Conservation (phyloP, 2,329 filamentous ascomycete genomes). For the Emydomyces testavorans region DNA sequence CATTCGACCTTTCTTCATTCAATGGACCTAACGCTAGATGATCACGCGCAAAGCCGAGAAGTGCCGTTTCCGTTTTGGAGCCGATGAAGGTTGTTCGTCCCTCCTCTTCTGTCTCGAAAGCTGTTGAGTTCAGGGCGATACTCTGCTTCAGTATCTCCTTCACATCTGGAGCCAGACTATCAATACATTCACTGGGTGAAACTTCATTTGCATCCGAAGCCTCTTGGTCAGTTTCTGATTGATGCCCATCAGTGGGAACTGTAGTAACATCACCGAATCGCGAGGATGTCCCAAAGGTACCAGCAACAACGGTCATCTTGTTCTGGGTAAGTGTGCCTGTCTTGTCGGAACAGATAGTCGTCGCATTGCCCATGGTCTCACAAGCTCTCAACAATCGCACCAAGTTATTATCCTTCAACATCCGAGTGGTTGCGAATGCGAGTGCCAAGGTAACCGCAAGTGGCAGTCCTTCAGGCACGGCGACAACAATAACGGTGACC, state of each 20-base stretch:
- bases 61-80: constrained; percentile 66
- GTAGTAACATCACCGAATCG: constrained; percentile 32
- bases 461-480: constrained; percentile 56
- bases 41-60: constrained; percentile 57
- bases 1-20: constrained; percentile 50
- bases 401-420: constrained; percentile 53
- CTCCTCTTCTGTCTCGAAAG: constrained; percentile 54
- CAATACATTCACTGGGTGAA: constrained; percentile 44
- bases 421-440: constrained; percentile 51
- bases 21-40: constrained; percentile 55
- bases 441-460: constrained; percentile 51
- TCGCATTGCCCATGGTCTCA: constrained; percentile 55
- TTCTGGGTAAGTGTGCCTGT: constrained; percentile 55
- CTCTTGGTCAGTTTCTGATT: constrained; percentile 17
- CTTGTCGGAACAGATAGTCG: constrained; percentile 54
- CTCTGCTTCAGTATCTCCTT: constrained; percentile 51
- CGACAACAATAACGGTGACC: constrained; percentile 68
- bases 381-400: constrained; percentile 49
- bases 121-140: constrained; percentile 57
- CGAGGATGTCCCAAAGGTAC: constrained; percentile 41
- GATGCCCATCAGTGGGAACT: constrained; percentile 20
- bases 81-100: constrained; percentile 54
- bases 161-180: constrained; percentile 41
- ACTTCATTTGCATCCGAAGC: constrained; percentile 37
- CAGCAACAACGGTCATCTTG: constrained; percentile 50